Base-by-base conservation (phyloP, 441 rosid species). In the Pelargonium myrrhifolium region DNA sequence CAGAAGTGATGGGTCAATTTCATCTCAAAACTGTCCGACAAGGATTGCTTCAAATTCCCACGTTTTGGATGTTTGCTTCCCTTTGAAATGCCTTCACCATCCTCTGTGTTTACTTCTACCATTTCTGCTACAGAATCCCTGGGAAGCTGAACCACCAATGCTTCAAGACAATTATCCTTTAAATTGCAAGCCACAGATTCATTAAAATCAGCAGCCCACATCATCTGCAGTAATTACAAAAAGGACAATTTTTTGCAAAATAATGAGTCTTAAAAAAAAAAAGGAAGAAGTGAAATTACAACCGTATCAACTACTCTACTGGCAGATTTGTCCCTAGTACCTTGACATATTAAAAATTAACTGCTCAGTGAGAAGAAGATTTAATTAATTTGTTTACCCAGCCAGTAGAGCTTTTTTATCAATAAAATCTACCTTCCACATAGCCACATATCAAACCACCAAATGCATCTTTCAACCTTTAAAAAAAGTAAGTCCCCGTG, bases 201-300 rank as follows among this genome's bases (percentile, higher is more conserved):
- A 66, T 89, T 90, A 75, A 79, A 92, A 78, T 89, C 98, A 76
- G 96, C 95, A 77, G 96, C 98, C 98, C 98, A 92, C 92, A 92
- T 88, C 96, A 92, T 92, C 98, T 92, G 83, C 75, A 75, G 71
- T 39, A 39, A 62, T 47, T 39, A 59, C 24, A 58, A 63, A 22
- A n/a, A n/a, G n/a, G n/a, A n/a, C n/a, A n/a, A n/a, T n/a, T n/a
- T n/a, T n/a, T n/a, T n/a, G n/a, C n/a, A n/a, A n/a, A n/a, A n/a
- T n/a, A n/a, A n/a, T n/a, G n/a, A n/a, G n/a, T n/a, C n/a, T n/a
- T n/a, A n/a, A n/a, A n/a, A n/a, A n/a, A n/a, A n/a, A n/a, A n/a
- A n/a, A n/a, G n/a, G n/a, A n/a, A n/a, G n/a, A n/a, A n/a, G n/a
- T n/a, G n/a, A n/a, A n/a, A n/a, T n/a, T n/a, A n/a, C n/a, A n/a